A percentile compares a stretch with the other conserved stretches of the same genome.
Evolutionary conservation across 169 alveolate genomes (phyloP).

Genomic region (Plasmodium inui): DNA sequence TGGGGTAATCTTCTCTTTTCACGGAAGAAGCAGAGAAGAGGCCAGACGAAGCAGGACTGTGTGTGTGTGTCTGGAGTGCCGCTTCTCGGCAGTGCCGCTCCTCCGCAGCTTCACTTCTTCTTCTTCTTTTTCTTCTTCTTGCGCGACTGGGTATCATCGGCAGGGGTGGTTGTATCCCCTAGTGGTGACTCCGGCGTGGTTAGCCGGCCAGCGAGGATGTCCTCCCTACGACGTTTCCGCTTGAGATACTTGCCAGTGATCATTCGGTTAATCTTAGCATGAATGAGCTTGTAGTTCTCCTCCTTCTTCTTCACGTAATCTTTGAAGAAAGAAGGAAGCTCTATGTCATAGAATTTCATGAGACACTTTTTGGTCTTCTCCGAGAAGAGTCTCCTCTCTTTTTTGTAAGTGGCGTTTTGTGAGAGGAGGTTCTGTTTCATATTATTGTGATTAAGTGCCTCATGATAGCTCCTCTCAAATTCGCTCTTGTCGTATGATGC

Average conservation of each 20-base stretch:
- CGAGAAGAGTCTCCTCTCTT: slow-evolving; percentile 46
- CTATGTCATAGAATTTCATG: slow-evolving; percentile 65
- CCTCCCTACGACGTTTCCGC: slow-evolving; percentile 49
- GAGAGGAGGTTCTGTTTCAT: slow-evolving; percentile 38
- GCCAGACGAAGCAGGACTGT: neutral
- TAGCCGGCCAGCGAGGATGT: neutral
- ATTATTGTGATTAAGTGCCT: slow-evolving; percentile 32
- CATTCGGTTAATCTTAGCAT: slow-evolving; percentile 33
- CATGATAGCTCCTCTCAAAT: slow-evolving; percentile 14
- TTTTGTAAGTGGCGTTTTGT: slow-evolving; percentile 35
- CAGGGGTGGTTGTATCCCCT: neutral
- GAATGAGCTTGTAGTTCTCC: slow-evolving; percentile 43
- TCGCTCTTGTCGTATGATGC: slow-evolving; percentile 76
- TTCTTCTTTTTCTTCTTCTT: slow-evolving; percentile 19
- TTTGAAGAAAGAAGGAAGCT: slow-evolving; percentile 64
- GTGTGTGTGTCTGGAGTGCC: neutral
- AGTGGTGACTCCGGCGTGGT: neutral
- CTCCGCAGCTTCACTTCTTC: neutral
- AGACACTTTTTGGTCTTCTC: slow-evolving; percentile 37
- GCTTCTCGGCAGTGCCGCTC: too few relatives aligned
- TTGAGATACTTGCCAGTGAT: slow-evolving; percentile 40
- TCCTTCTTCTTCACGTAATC: slow-evolving; percentile 62
- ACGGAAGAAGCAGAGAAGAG: neutral
- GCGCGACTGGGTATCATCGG: neutral
- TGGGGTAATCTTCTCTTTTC: neutral